phyloP scores from a whole-genome alignment of 768 basidiomycete species.

The Hericium alpestre region DNA sequence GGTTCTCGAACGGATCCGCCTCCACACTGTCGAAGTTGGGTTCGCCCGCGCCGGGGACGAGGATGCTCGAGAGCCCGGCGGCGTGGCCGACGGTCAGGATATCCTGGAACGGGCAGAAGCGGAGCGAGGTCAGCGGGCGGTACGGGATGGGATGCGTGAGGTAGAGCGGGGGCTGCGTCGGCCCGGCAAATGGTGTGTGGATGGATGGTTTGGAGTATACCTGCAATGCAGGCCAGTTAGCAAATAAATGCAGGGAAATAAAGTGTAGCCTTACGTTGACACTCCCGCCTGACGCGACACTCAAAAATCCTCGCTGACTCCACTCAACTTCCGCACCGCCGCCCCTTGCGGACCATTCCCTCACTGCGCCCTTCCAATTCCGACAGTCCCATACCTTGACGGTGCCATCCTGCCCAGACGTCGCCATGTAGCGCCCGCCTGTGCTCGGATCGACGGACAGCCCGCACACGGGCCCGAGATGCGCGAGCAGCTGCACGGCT shows the following conservation, averaged over 20 bases:
- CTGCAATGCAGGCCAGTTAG: constrained; percentile 25
- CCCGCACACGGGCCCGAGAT: constrained; percentile 76
- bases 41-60: constrained; percentile 90
- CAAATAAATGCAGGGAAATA: neutral
- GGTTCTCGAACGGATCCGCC: constrained; percentile 90
- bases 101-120: constrained; percentile 89
- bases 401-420: constrained; percentile 73
- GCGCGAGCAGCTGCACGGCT: constrained; percentile 84
- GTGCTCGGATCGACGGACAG: constrained; percentile 77
- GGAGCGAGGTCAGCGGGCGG: constrained; percentile 60
- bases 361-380: constrained; percentile 85
- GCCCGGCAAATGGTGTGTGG: constrained; percentile 37
- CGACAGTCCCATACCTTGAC: constrained; percentile 97
- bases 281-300: constrained; percentile 71
- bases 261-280: constrained; percentile 52
- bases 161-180: constrained; percentile 69
- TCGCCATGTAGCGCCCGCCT: constrained; percentile 86
- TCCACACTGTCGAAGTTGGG: constrained; percentile 90
- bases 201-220: constrained; percentile 65
- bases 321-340: constrained; percentile 65
- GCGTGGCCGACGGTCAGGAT: constrained; percentile 70
- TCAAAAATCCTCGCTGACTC: constrained; percentile 78
- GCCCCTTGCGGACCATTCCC: constrained; percentile 67
- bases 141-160: constrained; percentile 79
- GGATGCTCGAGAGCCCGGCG: constrained; percentile 69